Conservation (phyloP, 768 basidiomycete genomes). For the Paxillus involutus region DNA sequence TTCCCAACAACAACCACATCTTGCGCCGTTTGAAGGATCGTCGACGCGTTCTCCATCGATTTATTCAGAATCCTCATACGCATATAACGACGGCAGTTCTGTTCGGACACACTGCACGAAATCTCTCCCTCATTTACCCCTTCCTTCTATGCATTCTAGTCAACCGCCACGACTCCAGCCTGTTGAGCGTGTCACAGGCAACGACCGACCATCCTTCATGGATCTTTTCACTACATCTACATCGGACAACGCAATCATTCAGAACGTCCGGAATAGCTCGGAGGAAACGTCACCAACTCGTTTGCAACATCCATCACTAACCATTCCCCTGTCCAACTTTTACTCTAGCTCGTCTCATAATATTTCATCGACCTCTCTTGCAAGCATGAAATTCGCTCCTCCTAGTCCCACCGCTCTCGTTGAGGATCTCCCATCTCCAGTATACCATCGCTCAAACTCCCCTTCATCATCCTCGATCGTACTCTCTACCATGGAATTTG, state of each 20-base stretch:
- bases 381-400: conserved; percentile 32
- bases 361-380: conserved; percentile 23
- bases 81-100: conserved; percentile 35
- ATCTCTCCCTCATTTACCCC: conserved; percentile 29
- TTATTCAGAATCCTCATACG: conserved; percentile 30
- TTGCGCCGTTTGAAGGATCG: conserved; percentile 5
- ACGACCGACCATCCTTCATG: conserved; percentile 46
- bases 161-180: conserved; percentile 14
- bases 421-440: conserved; percentile 11
- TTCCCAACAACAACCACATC: background rate
- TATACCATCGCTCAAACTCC: conserved; percentile 1
- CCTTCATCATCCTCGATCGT: conserved; percentile 15
- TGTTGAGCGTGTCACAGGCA: conserved; percentile 24
- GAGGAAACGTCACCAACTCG: conserved; percentile 7
- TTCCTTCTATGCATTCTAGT: conserved; percentile 21
- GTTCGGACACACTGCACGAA: conserved; percentile 38
- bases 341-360: conserved; percentile 15
- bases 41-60: conserved; percentile 25
- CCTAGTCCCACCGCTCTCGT: conserved; percentile 22
- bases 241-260: conserved; percentile 10
- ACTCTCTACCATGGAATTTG: conserved; percentile 31
- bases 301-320: conserved; percentile 17
- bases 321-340: conserved; percentile 16
- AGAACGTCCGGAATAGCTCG: conserved; percentile 1
- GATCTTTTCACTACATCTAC: conserved; percentile 39